These are phyloP conservation scores for Pleurotus pulmonarius DNA, from an alignment of 768 basidiomycete species.

Conservation along the genomic window DNA sequence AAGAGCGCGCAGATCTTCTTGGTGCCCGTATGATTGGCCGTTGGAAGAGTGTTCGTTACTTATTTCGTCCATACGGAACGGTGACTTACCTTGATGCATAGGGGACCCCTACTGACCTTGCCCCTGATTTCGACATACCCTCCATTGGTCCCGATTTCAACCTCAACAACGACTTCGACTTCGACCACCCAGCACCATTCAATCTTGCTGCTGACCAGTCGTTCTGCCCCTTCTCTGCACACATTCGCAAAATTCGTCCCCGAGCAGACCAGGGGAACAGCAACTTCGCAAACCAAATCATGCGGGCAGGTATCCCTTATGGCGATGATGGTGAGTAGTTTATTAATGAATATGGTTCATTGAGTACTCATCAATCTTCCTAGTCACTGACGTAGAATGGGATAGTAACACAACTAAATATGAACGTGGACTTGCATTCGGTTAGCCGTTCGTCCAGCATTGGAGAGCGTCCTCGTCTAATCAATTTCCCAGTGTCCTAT, in stretches of 20 bases:
- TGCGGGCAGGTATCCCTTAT: constrained; percentile 31
- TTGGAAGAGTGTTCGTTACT: constrained; percentile 24
- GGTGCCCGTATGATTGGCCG: constrained; percentile 29
- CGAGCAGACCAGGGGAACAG: constrained; percentile 19
- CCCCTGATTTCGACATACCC: constrained; percentile 14
- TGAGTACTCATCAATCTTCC: no score
- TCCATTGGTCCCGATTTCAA: constrained; percentile 11
- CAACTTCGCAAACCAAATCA: constrained; percentile 16
- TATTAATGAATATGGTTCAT: neutral
- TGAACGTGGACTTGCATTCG: constrained; percentile 3
- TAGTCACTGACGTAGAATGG: neutral
- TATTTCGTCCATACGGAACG: neutral
- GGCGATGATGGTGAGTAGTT: constrained; percentile 17
- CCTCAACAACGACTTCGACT: constrained; percentile 26
- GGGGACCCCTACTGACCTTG: constrained; percentile 4
- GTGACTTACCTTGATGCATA: neutral
- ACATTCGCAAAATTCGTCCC: constrained; percentile 23
- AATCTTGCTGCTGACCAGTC: constrained; percentile 6
- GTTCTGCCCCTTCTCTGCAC: constrained; percentile 23
- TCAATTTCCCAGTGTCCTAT: neutral
- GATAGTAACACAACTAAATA: neutral
- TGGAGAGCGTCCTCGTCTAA: neutral
- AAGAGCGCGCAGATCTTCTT: constrained; percentile 21
- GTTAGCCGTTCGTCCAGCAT: neutral
- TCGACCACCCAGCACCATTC: constrained; percentile 3